Evolutionary conservation across 2,329 filamentous ascomycete species (phyloP).

Genomic region (Penicillium sp.): DNA sequence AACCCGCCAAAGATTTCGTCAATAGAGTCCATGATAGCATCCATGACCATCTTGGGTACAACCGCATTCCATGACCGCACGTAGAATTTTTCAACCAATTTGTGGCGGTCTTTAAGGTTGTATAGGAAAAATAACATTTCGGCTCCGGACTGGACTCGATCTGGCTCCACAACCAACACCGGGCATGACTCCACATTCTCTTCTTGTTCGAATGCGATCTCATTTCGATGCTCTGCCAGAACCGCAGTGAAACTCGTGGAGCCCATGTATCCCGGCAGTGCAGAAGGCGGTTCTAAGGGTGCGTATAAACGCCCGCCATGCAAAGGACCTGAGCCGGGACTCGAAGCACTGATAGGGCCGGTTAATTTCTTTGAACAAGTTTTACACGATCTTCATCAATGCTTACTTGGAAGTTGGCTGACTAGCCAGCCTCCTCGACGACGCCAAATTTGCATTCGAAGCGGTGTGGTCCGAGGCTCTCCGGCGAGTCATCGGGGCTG

Average conservation of each 20-base stretch:
- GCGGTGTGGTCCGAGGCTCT: slow-evolving; percentile 21
- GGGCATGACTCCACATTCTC: slow-evolving; percentile 27
- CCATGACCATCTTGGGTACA: slow-evolving; percentile 35
- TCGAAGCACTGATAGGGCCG: slow-evolving; percentile 29
- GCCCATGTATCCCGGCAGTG: slow-evolving; percentile 42
- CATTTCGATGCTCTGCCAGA: slow-evolving; percentile 41
- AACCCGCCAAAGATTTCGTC: slow-evolving; percentile 36
- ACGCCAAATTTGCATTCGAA: slow-evolving; percentile 13
- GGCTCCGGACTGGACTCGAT: slow-evolving; percentile 39
- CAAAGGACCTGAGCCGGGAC: slow-evolving; percentile 32
- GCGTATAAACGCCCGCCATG: slow-evolving; percentile 28
- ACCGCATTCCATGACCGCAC: slow-evolving; percentile 29
- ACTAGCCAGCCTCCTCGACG: slow-evolving; percentile 26
- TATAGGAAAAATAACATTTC: slow-evolving; percentile 40
- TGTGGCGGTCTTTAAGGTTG: slow-evolving; percentile 33
- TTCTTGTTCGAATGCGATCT: slow-evolving; percentile 42
- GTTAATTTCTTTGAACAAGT: slow-evolving; percentile 11
- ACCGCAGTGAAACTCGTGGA: slow-evolving; percentile 46
- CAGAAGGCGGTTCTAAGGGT: slow-evolving; percentile 34
- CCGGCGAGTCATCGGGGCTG: slow-evolving; percentile 47
- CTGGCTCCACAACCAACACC: slow-evolving; percentile 33
- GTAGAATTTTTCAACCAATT: slow-evolving; percentile 38
- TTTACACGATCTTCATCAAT: not conserved
- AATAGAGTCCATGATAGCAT: slow-evolving; percentile 36
- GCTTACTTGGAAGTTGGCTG: slow-evolving; percentile 35